A percentile compares a stretch with the other conserved stretches of the same genome.
Conservation (phyloP, 2,329 filamentous ascomycete species). For the Talaromyces funiculosus region DNA sequence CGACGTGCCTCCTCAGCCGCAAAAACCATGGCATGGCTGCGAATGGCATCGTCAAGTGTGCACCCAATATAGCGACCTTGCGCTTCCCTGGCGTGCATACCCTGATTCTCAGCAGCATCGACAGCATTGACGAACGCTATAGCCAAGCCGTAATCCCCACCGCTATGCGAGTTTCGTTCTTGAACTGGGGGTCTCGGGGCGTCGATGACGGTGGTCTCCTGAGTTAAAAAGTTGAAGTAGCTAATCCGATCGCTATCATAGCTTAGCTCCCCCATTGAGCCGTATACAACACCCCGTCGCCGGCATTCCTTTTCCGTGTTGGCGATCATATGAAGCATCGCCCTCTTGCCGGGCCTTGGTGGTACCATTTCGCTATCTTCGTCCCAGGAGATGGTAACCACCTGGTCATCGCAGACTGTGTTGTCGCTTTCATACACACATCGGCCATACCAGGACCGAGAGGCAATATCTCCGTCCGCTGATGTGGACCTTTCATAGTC, state of each 20-base stretch:
- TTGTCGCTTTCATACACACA: conserved; percentile 94
- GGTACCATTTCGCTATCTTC: conserved; percentile 58
- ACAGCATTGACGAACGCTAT: conserved; percentile 79
- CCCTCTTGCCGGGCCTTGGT: conserved; percentile 65
- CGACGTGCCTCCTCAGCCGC: conserved; percentile 82
- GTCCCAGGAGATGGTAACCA: conserved; percentile 82
- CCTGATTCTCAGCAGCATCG: conserved; percentile 67
- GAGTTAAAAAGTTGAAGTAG: conserved; percentile 65
- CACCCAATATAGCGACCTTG: conserved; percentile 74
- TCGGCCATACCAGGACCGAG: conserved; percentile 71
- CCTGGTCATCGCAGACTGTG: conserved; percentile 87
- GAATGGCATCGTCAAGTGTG: conserved; percentile 77
- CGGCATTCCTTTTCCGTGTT: conserved; percentile 83
- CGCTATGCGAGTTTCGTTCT: conserved; percentile 60
- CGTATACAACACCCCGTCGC: conserved; percentile 78
- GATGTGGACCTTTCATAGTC: conserved; percentile 53
- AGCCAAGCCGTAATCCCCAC: conserved; percentile 73
- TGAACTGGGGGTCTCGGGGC: conserved; percentile 51
- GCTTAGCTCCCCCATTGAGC: conserved; percentile 75
- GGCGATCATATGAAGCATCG: conserved; percentile 89
- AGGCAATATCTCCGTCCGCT: conserved; percentile 48
- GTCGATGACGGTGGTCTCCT: conserved; percentile 48
- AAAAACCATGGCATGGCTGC: conserved; percentile 89
- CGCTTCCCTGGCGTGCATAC: conserved; percentile 61
- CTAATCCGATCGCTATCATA: conserved; percentile 76